A percentile compares a stretch with the other conserved stretches of the same genome.
These are phyloP conservation scores for Spiraea crenata DNA, from an alignment of 331 rosid genomes.

Conservation along the genomic window DNA sequence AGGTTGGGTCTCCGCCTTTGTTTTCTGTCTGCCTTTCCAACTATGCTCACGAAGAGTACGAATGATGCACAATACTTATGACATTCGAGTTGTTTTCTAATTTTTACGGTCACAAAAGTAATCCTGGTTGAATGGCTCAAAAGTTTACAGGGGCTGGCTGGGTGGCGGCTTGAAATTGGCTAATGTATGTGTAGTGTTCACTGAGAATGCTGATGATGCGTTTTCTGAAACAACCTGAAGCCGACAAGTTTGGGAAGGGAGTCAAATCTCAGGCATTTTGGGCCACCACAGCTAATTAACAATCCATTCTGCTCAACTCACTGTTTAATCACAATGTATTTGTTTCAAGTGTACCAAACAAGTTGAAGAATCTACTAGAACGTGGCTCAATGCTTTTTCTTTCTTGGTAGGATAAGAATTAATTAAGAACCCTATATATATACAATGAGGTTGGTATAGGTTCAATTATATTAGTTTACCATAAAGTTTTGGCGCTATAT, in stretches of 20 bases:
- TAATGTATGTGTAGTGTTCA: neutral
- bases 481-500: neutral
- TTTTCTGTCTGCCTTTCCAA: too few species aligned
- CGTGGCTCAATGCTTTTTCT: conserved; percentile 17
- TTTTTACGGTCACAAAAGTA: too few species aligned
- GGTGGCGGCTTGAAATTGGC: conserved; percentile 29
- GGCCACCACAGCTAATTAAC: conserved; percentile 3
- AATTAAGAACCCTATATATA: neutral
- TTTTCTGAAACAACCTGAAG: conserved; percentile 28
- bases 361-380: conserved; percentile 5
- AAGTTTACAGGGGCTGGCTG: neutral
- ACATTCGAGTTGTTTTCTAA: too few species aligned
- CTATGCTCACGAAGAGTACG: too few species aligned
- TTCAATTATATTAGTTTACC: neutral
- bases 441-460: neutral
- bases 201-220: neutral
- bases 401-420: neutral
- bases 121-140: too few species aligned
- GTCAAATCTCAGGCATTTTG: conserved; percentile 19
- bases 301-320: neutral
- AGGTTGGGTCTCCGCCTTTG: too few species aligned
- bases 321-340: neutral
- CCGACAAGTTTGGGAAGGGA: conserved; percentile 31
- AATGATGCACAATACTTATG: too few species aligned
- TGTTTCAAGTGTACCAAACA: conserved; percentile 18